Conservation (phyloP, 2,329 filamentous ascomycete genomes). For the Ceratocystis huliohia region DNA sequence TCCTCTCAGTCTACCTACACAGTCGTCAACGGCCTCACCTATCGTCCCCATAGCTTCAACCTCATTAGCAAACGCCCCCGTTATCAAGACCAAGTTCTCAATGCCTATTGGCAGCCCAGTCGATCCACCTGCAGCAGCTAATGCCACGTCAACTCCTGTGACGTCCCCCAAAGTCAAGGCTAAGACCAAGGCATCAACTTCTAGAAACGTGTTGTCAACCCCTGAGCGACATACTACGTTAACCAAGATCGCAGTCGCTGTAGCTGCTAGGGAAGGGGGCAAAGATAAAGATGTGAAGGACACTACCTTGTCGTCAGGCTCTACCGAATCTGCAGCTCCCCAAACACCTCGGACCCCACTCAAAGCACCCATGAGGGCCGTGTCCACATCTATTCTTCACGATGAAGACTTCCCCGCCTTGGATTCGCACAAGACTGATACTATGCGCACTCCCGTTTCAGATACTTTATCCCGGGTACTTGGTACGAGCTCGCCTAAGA, state of each 20-base stretch:
- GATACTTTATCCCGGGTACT: neutral
- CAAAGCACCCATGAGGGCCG: slow-evolving; percentile 22
- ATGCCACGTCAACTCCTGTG: neutral
- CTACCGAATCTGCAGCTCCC: slow-evolving; percentile 25
- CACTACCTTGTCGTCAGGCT: slow-evolving; percentile 24
- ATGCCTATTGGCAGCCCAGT: neutral
- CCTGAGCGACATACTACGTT: slow-evolving; percentile 12
- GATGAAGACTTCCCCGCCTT: slow-evolving; percentile 48
- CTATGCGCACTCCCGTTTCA: slow-evolving; percentile 9
- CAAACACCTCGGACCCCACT: slow-evolving; percentile 26
- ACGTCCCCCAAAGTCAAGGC: slow-evolving; percentile 25
- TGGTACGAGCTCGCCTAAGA: slow-evolving; percentile 10
- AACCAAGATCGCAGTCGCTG: slow-evolving; percentile 14
- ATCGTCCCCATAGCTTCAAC: neutral
- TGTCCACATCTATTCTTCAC: slow-evolving; percentile 31
- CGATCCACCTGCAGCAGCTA: neutral
- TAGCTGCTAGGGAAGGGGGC: neutral
- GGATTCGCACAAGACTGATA: slow-evolving; percentile 8
- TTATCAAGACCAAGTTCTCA: neutral
- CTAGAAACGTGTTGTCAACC: slow-evolving; percentile 12
- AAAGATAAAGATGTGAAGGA: slow-evolving; percentile 8
- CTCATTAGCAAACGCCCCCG: neutral
- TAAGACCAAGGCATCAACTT: slow-evolving; percentile 1
- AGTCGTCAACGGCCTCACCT: neutral
- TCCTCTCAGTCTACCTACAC: neutral